These are phyloP conservation scores for Penicillium mononematosum DNA, from an alignment of 495 filamentous ascomycete species.

Conservation along the genomic window DNA sequence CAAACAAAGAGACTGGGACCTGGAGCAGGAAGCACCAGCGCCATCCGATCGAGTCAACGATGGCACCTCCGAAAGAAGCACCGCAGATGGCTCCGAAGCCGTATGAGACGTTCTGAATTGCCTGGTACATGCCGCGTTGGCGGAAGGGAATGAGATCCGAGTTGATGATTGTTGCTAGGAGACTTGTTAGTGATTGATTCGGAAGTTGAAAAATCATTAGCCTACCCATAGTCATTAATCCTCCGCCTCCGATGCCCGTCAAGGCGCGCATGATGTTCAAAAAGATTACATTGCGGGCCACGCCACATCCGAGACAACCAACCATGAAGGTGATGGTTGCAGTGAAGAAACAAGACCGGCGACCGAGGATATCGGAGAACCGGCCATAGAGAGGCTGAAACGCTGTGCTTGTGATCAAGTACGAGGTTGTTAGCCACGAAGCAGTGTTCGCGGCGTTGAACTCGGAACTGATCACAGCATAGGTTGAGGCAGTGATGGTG, in stretches of 20 bases:
- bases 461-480: conserved; percentile 66
- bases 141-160: conserved; percentile 64
- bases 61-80: conserved; percentile 62
- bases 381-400: conserved; percentile 57
- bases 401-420: conserved; percentile 59
- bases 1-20: conserved; percentile 51
- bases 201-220: conserved; percentile 1
- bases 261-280: conserved; percentile 80
- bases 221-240: conserved; percentile 61
- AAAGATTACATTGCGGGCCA: conserved; percentile 52
- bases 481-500: conserved; percentile 65
- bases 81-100: conserved; percentile 66
- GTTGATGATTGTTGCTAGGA: conserved; percentile 60
- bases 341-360: conserved; percentile 41
- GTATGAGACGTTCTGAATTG: conserved; percentile 59
- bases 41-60: conserved; percentile 68
- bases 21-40: conserved; percentile 56
- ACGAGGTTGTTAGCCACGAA: conserved; percentile 67
- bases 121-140: conserved; percentile 65
- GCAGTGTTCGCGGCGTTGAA: conserved; percentile 62
- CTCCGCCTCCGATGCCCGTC: conserved; percentile 63
- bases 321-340: conserved; percentile 45
- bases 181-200: conserved; percentile 3
- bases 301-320: conserved; percentile 48
- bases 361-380: conserved; percentile 47